Conservation (phyloP, 1,284 basidiomycete species). For the Trichosporon sp. region DNA sequence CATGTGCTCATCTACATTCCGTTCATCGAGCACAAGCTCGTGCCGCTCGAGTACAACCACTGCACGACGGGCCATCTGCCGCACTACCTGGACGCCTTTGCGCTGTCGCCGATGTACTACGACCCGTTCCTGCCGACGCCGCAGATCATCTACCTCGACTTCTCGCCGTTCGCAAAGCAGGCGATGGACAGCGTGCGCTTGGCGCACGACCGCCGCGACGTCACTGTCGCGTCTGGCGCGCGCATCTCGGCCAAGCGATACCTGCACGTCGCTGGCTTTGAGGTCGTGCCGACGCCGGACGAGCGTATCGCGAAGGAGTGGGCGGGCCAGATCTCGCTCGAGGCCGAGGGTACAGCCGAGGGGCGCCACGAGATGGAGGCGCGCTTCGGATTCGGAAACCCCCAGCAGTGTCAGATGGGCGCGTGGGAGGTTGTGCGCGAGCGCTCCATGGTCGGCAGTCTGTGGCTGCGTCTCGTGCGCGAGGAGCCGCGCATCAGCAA, state of each 20-base stretch:
- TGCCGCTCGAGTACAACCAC: slow-evolving; percentile 53
- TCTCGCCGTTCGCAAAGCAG: slow-evolving; percentile 49
- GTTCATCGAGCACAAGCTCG: slow-evolving; percentile 47
- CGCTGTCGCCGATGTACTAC: slow-evolving; percentile 56
- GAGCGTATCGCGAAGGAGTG: slow-evolving; percentile 47
- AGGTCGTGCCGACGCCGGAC: slow-evolving; percentile 34
- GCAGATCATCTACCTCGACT: slow-evolving; percentile 54
- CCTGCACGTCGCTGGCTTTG: slow-evolving; percentile 55
- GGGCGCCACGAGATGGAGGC: slow-evolving; percentile 47
- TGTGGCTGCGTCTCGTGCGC: slow-evolving; percentile 51
- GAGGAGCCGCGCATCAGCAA: slow-evolving; percentile 25
- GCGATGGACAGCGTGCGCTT: slow-evolving; percentile 48
- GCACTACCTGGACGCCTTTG: slow-evolving; percentile 51
- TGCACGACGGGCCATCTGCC: slow-evolving; percentile 50
- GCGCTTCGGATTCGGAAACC: slow-evolving; percentile 42
- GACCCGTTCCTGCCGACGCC: slow-evolving; percentile 53
- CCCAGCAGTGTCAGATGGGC: slow-evolving; percentile 36
- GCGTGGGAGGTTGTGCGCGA: slow-evolving; percentile 56
- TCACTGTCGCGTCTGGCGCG: slow-evolving; percentile 52
- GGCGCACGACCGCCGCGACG: slow-evolving; percentile 55
- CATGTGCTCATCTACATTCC: slow-evolving; percentile 53
- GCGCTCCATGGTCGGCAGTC: slow-evolving; percentile 52
- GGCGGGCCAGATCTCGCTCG: slow-evolving; percentile 54
- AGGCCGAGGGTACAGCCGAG: slow-evolving; percentile 56
- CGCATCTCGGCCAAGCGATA: slow-evolving; percentile 55